These are phyloP conservation scores for Hordeum marinum DNA, from an alignment of 176 grass and related monocot genomes.

Conservation along the genomic window DNA sequence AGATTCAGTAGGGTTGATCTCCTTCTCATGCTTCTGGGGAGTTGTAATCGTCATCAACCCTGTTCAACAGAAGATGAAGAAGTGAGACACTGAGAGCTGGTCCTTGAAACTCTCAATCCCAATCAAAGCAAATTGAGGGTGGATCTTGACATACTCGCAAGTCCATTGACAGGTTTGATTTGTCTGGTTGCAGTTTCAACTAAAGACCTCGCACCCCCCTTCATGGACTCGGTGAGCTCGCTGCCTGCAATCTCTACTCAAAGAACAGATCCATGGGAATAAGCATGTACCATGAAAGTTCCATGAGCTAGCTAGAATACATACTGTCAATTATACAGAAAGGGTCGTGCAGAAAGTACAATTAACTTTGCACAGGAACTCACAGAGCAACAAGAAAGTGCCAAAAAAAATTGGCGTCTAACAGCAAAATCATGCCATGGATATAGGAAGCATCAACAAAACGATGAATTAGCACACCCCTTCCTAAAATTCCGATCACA, in stretches of 20 bases:
- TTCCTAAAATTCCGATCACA: no score
- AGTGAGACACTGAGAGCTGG: background rate
- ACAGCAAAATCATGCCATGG: background rate
- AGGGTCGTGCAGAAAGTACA: background rate
- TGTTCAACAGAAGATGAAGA: background rate
- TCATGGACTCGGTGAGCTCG: background rate
- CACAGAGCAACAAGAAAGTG: background rate
- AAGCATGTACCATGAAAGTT: background rate
- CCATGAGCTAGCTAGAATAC: background rate
- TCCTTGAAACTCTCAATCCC: background rate
- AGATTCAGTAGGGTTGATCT: slow-evolving; percentile 7
- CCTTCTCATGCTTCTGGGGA: slow-evolving; percentile 35
- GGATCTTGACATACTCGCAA: slow-evolving; percentile 29
- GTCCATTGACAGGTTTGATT: slow-evolving; percentile 20
- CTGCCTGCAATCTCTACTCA: slow-evolving; percentile 1
- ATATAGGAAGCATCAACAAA: background rate
- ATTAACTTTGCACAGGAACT: background rate
- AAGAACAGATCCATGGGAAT: background rate
- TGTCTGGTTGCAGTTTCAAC: slow-evolving; percentile 47
- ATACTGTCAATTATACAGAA: background rate
- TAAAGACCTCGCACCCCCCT: slow-evolving; percentile 16
- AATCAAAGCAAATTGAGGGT: background rate
- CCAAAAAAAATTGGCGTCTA: background rate
- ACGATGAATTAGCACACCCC: background rate
- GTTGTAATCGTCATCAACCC: slow-evolving; percentile 49